Evolutionary conservation across 805 yeast genomes (phyloP).

Genomic region (Saccharomycopsis vini): DNA sequence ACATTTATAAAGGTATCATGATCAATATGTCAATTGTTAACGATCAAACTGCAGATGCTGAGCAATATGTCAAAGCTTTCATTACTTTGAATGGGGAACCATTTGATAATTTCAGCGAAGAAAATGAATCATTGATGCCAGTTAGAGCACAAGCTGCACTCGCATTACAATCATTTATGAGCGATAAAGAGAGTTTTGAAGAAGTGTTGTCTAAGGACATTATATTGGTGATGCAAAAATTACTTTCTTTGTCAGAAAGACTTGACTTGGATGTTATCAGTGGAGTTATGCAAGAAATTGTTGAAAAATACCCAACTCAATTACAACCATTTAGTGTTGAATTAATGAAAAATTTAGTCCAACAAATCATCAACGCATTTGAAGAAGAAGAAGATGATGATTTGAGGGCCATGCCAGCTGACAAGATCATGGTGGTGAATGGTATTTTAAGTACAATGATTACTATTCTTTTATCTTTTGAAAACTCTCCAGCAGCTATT

Average conservation of each 20-base stretch:
- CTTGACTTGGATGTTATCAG: conserved; percentile 83
- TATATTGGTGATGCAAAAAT: conserved; percentile 72
- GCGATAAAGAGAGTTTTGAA: conserved; percentile 48
- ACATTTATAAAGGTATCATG: conserved; percentile 30
- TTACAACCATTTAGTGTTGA: conserved; percentile 86
- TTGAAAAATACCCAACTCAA: conserved; percentile 79
- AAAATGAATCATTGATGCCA: conserved; percentile 49
- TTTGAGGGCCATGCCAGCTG: conserved; percentile 34
- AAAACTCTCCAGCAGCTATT: conserved; percentile 64
- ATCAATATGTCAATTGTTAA: conserved; percentile 10
- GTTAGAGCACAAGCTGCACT: conserved; percentile 78
- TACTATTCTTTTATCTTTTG: conserved; percentile 74
- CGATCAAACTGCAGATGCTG: background rate
- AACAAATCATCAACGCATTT: conserved; percentile 66
- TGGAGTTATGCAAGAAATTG: conserved; percentile 91
- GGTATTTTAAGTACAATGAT: conserved; percentile 77
- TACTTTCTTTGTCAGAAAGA: conserved; percentile 64
- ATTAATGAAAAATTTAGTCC: conserved; percentile 50
- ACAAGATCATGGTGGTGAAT: conserved; percentile 72
- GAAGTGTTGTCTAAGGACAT: conserved; percentile 61
- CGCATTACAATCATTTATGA: conserved; percentile 73
- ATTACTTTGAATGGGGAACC: conserved; percentile 6
- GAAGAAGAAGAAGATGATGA: conserved; percentile 59
- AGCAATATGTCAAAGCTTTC: background rate
- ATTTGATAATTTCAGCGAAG: conserved; percentile 16